Evolutionary conservation across 2,329 filamentous ascomycete genomes (phyloP), one percentile per base, ranked within the genome.

Genomic region (Coleophoma crateriformis): DNA sequence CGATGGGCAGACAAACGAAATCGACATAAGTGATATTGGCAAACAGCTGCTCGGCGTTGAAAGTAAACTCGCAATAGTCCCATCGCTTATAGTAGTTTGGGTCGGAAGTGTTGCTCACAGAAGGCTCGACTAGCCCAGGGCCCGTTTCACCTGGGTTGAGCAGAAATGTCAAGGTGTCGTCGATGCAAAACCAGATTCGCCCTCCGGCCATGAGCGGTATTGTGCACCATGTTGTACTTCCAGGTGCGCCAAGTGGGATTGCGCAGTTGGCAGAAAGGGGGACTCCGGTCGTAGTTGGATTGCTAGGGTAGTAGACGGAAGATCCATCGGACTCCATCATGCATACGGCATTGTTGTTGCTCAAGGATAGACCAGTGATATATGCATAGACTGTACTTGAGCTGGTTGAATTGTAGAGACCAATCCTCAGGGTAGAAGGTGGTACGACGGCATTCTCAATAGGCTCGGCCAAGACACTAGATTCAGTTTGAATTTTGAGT

Each of bases 11-110:
- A 58, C 72, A 71, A 53, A 90, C 78, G 67, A 91, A 91, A 70
- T 91, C 87, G 47, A 91, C 88, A 63, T 86, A 85, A 54, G 76
- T 81, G 58, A 91, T 83, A 58, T 87, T 87, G 58, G 79, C 81
- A 61, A 80, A 88, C 5, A 87, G 67, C 64, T 86, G 74, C 33
- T 64, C 60, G 34, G 67, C 58, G 65, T 86, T 86, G 67, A 77
- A 85, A 14, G 83, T 85, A 58, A 87, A 83, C 66, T 88, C 85
- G 68, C 76, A 81, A 62, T 88, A 88, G 27, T 75, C 77, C 84
- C 84, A 88, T 51, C 73, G 68, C 42, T 77, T 68, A 34, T 76
- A 69, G 61, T 82, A 81, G 64, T 87, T 88, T 2, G 74, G 67
- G 59, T 88, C 85, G 0, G 74, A 65, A 0, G 73, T 64, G 64